Conservation (phyloP, 2,329 filamentous ascomycete genomes). For the Trichoderma semiorbis region DNA sequence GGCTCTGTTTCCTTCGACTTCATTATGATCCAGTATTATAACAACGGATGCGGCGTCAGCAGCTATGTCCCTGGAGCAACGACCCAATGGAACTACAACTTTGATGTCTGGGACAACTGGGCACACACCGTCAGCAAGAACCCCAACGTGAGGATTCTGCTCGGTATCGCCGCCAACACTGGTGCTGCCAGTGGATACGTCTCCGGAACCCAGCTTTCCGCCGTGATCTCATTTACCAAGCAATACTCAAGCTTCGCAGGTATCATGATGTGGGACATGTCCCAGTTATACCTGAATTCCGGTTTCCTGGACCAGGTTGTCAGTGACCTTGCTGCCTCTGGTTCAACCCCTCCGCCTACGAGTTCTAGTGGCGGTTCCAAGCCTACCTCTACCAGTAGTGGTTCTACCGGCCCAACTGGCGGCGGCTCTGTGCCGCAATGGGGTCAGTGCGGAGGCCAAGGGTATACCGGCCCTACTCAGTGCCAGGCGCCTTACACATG, state of each 20-base stretch:
- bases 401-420: conserved; percentile 15
- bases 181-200: conserved; percentile 57
- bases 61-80: conserved; percentile 44
- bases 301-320: conserved; percentile 51
- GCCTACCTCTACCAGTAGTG: not conserved
- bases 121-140: conserved; percentile 55
- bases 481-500: conserved; percentile 23
- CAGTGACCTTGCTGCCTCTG: conserved; percentile 28
- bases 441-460: conserved; percentile 27
- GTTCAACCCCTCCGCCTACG: not conserved
- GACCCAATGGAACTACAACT: conserved; percentile 56
- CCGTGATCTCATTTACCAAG: conserved; percentile 52
- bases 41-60: conserved; percentile 61
- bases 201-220: conserved; percentile 40
- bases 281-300: conserved; percentile 53
- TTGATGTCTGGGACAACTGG: conserved; percentile 63
- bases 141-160: conserved; percentile 55
- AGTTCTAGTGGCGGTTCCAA: not conserved
- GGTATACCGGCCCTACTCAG: conserved; percentile 23
- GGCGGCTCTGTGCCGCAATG: conserved; percentile 22
- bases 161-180: conserved; percentile 57
- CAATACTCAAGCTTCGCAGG: conserved; percentile 60
- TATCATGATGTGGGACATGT: conserved; percentile 67
- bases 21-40: conserved; percentile 64
- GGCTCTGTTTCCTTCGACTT: conserved; percentile 56